Conservation (phyloP, 2,329 filamentous ascomycete genomes). For the Aurifilum marmelostoma region DNA sequence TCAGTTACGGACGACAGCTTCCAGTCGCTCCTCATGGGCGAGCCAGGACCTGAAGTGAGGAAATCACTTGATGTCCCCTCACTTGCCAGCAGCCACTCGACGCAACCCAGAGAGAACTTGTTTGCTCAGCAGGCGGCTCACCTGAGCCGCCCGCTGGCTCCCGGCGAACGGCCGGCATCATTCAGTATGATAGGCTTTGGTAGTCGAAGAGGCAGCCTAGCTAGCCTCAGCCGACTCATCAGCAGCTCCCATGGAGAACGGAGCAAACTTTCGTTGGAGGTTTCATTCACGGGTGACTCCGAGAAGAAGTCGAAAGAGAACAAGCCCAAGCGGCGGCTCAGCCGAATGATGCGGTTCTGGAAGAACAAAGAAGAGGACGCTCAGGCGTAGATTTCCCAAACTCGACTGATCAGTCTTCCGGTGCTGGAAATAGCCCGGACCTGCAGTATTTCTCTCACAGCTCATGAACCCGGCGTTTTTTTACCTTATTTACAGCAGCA, state of each 20-base stretch:
- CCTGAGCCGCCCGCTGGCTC: constrained; percentile 51
- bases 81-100: constrained; percentile 75
- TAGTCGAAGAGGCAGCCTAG: constrained; percentile 74
- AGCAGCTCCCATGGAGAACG: constrained; percentile 74
- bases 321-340: constrained; percentile 67
- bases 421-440: constrained; percentile 30
- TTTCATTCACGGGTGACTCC: constrained; percentile 57
- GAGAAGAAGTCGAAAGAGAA: constrained; percentile 62
- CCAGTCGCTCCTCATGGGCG: constrained; percentile 72
- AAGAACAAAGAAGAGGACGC: constrained; percentile 56
- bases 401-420: constrained; percentile 1
- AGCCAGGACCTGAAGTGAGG: constrained; percentile 72
- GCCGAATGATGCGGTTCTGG: constrained; percentile 81
- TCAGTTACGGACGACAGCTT: constrained; percentile 74
- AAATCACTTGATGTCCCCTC: constrained; percentile 74
- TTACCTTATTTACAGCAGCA: constrained; percentile 33
- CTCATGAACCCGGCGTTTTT: constrained; percentile 35
- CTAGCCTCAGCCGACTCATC: constrained; percentile 75
- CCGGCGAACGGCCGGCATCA: constrained; percentile 64
- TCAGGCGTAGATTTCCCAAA: constrained; percentile 10
- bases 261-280: constrained; percentile 74
- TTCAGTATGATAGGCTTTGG: constrained; percentile 66
- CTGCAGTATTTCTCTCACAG: constrained; percentile 29
- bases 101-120: constrained; percentile 71
- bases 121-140: constrained; percentile 49